Evolutionary conservation across 2,329 filamentous ascomycete species (phyloP), one percentile per base, ranked within the genome.

Genomic region (Mycocentrospora acerina): DNA sequence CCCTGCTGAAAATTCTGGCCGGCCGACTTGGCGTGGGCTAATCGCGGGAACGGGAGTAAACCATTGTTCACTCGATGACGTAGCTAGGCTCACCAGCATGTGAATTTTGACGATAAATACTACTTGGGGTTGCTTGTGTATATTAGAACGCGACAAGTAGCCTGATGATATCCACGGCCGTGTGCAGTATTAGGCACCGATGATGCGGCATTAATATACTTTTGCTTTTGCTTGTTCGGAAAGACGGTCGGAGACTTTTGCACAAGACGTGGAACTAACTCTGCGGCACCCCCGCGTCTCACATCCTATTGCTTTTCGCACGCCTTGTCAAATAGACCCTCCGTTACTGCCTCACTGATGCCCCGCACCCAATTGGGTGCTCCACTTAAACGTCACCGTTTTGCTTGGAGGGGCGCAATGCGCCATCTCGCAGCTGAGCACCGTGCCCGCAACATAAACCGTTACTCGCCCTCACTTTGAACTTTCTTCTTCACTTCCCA

Each of bases 331-430:
- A 40, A 27, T 38, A 31, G 19, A 22, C 19, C 18, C 16, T 32
- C 29, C 24, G 39, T 42, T 46, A 26, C 40, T 40, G 36, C 43
- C 40, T 51, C 39, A 29, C 33, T 26, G 32, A 13, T 25, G 16
- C 35, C 19, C 29, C 16, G 47, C 46, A 42, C 24, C 59, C 57
- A 61, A 63, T 59, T 41, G 46, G 50, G 44, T 47, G 39, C 37
- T 40, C 31, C 36, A 37, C 45, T 38, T 37, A 35, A 54, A 52
- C 57, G 58, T 65, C 60, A 64, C 60, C 55, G 57, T 53, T 22
- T n/a, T 22, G 34, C 28, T 40, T 44, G 25, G 51, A 50, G 55
- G 53, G 55, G 55, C 51, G 38, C 38, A 37, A 32, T 28, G 29
- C 39, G 51, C 51, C 57, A 58, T 43, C 57, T 49, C 49, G 53